A percentile compares a stretch with the other conserved stretches of the same genome.
Conservation (phyloP, 176 grass and related monocot species). For the Eragrostis curvula region DNA sequence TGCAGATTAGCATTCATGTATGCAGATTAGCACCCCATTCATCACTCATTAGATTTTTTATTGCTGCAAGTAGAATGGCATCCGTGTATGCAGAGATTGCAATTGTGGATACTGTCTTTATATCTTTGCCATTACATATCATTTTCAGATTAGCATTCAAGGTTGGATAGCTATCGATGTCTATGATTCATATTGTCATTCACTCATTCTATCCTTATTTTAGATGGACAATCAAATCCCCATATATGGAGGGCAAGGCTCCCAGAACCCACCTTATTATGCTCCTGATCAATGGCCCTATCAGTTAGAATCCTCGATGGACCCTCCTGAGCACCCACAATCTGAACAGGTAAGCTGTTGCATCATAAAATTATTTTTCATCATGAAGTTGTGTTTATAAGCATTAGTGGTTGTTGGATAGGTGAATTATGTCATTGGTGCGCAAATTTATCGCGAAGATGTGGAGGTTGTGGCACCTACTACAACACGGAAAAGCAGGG, state of each 20-base stretch:
- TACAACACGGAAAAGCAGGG: background rate
- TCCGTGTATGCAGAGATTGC: background rate
- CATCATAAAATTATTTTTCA: too few species aligned
- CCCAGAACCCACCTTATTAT: too few species aligned
- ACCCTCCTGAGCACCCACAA: background rate
- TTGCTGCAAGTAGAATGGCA: background rate
- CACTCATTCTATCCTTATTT: too few species aligned
- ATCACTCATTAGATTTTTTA: background rate
- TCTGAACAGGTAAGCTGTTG: background rate
- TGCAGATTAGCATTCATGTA: too few species aligned
- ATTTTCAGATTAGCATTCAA: slow-evolving; percentile 1
- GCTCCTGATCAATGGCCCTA: too few species aligned
- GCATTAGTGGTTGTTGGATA: background rate
- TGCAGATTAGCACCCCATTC: background rate
- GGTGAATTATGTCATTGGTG: background rate
- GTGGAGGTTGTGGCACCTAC: background rate
- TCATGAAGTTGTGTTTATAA: background rate
- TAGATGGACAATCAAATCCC: too few species aligned
- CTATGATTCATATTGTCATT: background rate
- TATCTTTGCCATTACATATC: background rate
- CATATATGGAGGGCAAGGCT: too few species aligned
- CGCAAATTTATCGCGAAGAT: background rate
- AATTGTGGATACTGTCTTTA: background rate
- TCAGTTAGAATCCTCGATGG: background rate
- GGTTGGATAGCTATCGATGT: background rate